These are phyloP conservation scores for Euphorbia corollata DNA, from an alignment of 441 rosid species.

Conservation along the genomic window DNA sequence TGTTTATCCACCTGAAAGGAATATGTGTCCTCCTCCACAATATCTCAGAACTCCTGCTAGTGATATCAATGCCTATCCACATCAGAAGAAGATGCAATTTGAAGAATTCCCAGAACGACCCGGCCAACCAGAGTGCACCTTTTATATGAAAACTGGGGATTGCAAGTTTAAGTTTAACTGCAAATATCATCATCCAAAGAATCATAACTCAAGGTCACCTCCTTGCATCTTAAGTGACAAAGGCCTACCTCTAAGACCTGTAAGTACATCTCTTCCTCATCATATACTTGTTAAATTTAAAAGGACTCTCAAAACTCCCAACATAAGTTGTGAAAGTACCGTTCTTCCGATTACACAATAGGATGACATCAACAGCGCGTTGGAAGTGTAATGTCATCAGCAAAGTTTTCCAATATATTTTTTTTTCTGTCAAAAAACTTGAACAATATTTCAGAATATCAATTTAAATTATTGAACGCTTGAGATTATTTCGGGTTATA, in stretches of 20 bases:
- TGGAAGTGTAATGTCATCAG: not conserved
- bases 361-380: not conserved
- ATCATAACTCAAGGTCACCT: constrained; percentile 36
- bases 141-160: constrained; percentile 74
- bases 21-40: constrained; percentile 39
- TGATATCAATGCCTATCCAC: constrained; percentile 37
- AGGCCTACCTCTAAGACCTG: constrained; percentile 95
- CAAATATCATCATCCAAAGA: constrained; percentile 91
- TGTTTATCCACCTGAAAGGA: constrained; percentile 47
- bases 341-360: not conserved
- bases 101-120: constrained; percentile 89
- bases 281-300: not conserved
- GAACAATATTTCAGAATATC: not conserved
- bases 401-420: not conserved
- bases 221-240: constrained; percentile 60
- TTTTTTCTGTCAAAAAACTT: not conserved
- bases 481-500: not conserved
- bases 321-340: not conserved
- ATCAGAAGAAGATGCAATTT: constrained; percentile 35
- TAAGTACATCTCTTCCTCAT: constrained; percentile 35
- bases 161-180: constrained; percentile 81
- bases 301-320: constrained; percentile 2
- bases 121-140: constrained; percentile 80
- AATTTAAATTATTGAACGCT: not conserved
- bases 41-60: constrained; percentile 35